Conservation (phyloP, 2,329 filamentous ascomycete species). For the Hypomyces perniciosus region DNA sequence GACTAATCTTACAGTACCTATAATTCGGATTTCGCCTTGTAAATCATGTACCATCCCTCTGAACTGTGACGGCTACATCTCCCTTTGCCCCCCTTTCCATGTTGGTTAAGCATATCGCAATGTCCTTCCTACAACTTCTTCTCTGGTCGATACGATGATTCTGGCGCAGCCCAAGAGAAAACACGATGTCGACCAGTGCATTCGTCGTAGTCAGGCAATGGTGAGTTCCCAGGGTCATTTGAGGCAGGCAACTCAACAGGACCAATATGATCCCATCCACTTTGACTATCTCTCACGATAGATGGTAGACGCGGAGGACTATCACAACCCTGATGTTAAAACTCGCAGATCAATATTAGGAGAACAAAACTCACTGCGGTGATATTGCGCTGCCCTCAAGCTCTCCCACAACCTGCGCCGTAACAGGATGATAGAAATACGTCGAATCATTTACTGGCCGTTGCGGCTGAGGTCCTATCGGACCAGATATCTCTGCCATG, state of each 20-base stretch:
- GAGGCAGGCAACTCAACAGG: conserved; percentile 32
- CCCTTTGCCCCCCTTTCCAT: too few species aligned
- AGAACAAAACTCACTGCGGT: not conserved
- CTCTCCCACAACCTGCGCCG: not conserved
- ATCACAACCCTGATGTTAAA: not conserved
- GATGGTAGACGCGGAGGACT: not conserved
- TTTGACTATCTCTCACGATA: not conserved
- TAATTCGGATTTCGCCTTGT: too few species aligned
- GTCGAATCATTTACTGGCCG: not conserved
- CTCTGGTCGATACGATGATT: conserved; percentile 22
- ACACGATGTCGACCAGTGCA: conserved; percentile 9
- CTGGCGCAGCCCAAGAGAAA: conserved; percentile 28
- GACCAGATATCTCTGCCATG: not conserved
- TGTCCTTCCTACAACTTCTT: not conserved
- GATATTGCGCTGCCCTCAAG: not conserved
- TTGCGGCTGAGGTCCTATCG: not conserved
- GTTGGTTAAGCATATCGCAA: too few species aligned
- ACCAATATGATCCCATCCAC: not conserved
- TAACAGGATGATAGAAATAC: not conserved
- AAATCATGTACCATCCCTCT: too few species aligned
- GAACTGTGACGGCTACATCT: too few species aligned
- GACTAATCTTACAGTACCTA: too few species aligned
- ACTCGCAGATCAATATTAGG: too few species aligned
- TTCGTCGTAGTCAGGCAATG: conserved; percentile 28
- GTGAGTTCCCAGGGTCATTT: conserved; percentile 25